A percentile compares a stretch with the other conserved stretches of the same genome.
phyloP scores from a whole-genome alignment of 225 moss, liverwort and hornwort species.

The Asterella californica region DNA sequence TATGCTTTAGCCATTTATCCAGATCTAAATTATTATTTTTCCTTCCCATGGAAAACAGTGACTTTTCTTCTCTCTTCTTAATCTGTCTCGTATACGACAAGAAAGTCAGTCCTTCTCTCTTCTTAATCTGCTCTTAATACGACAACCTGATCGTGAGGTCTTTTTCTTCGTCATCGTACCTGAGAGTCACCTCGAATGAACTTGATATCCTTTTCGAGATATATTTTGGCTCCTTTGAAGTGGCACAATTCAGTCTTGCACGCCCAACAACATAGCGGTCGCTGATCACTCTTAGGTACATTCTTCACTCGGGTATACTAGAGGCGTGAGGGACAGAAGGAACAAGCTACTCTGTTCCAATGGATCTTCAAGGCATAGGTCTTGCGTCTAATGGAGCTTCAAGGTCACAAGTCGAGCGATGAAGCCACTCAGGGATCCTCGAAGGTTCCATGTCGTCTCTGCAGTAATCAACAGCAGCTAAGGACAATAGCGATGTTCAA shows the following conservation, averaged over 20 bases:
- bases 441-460: neutral
- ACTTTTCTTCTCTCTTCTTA: no score
- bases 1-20: no score
- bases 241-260: conserved; percentile 46
- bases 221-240: conserved; percentile 49
- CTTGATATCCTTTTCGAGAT: conserved; percentile 44
- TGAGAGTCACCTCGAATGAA: conserved; percentile 49
- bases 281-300: neutral
- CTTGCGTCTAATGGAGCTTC: neutral
- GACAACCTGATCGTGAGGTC: no score
- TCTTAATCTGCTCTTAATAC: no score
- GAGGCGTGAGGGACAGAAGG: no score
- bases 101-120: no score
- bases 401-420: no score
- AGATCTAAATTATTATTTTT: no score
- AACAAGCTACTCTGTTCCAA: neutral
- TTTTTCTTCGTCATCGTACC: neutral
- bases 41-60: no score
- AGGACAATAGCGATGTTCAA: no score
- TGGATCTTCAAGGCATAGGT: neutral
- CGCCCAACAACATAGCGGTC: neutral
- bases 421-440: neutral
- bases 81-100: no score
- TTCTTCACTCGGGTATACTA: neutral
- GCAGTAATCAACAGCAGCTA: no score